A percentile compares a stretch with the other conserved stretches of the same genome.
Evolutionary conservation across 768 basidiomycete genomes (phyloP).

Genomic region (Lanmaoa pseudosensibilis): DNA sequence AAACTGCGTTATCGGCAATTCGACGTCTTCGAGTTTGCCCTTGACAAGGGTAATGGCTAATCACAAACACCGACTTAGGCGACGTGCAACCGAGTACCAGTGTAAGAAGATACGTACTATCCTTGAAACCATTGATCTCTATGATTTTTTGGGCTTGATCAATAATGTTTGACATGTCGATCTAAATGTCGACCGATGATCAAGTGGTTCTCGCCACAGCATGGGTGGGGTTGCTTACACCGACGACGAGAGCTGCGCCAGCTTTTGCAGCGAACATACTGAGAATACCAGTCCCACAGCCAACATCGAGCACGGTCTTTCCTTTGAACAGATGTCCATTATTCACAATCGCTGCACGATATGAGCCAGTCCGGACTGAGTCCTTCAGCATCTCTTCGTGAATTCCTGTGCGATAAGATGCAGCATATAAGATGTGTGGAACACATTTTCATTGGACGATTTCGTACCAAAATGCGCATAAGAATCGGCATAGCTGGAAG

Average conservation of each 20-base stretch:
- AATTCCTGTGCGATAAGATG: constrained; percentile 58
- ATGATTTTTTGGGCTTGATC: constrained; percentile 98
- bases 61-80: constrained; percentile 5
- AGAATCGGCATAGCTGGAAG: constrained; percentile 86
- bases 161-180: constrained; percentile 99
- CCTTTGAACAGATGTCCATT: constrained; percentile 95
- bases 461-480: constrained; percentile 89
- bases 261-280: constrained; percentile 98
- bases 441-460: constrained; percentile 4
- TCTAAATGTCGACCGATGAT: constrained; percentile 45
- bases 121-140: constrained; percentile 93
- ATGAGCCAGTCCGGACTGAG: constrained; percentile 89
- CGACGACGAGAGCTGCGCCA: constrained; percentile 91
- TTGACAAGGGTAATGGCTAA: constrained; percentile 93
- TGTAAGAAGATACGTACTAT: constrained; percentile 61
- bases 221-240: constrained; percentile 50
- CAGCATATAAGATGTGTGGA: constrained; percentile 4
- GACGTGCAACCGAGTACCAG: not conserved
- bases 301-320: constrained; percentile 96
- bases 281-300: constrained; percentile 96
- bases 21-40: constrained; percentile 94
- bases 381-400: constrained; percentile 99
- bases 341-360: constrained; percentile 91
- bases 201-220: constrained; percentile 5
- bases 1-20: constrained; percentile 85